phyloP scores from a whole-genome alignment of 2,329 filamentous ascomycete genomes.

The Ophiosphaerella herpotricha region DNA sequence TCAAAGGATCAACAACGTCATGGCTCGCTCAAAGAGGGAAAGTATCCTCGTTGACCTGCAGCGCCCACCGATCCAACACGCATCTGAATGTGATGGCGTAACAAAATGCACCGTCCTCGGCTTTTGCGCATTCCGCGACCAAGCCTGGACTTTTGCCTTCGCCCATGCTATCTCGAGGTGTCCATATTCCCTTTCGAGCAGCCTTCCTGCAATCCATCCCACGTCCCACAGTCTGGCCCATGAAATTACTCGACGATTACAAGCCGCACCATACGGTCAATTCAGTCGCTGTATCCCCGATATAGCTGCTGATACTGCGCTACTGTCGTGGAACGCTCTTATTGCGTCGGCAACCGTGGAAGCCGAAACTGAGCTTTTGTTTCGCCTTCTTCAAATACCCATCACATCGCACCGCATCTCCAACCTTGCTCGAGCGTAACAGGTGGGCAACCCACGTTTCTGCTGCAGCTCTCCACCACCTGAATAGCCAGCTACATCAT shows the following conservation, averaged over 20 bases:
- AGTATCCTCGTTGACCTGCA: conserved; percentile 37
- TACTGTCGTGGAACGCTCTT: background rate
- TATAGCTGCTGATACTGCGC: background rate
- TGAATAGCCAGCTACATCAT: conserved; percentile 20
- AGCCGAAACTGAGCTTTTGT: background rate
- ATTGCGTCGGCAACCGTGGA: conserved; percentile 1
- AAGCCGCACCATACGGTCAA: background rate
- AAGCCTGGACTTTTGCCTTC: conserved; percentile 4
- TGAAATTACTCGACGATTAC: background rate
- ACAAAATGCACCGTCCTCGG: conserved; percentile 22
- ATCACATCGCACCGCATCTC: background rate
- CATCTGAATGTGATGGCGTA: conserved; percentile 27
- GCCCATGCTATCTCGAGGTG: conserved; percentile 8
- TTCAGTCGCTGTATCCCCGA: background rate
- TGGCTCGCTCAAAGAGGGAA: conserved; percentile 43
- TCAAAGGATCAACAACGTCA: conserved; percentile 35
- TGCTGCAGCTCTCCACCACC: background rate
- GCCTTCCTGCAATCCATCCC: background rate
- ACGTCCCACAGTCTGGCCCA: background rate
- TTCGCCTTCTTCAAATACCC: background rate
- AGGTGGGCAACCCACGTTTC: background rate
- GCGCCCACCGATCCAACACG: conserved; percentile 36
- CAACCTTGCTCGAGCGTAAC: background rate
- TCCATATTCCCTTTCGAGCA: background rate
- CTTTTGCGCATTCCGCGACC: conserved; percentile 12